Evolutionary conservation across 1,284 basidiomycete species (phyloP).

Genomic region (Apiotrichum sp.): DNA sequence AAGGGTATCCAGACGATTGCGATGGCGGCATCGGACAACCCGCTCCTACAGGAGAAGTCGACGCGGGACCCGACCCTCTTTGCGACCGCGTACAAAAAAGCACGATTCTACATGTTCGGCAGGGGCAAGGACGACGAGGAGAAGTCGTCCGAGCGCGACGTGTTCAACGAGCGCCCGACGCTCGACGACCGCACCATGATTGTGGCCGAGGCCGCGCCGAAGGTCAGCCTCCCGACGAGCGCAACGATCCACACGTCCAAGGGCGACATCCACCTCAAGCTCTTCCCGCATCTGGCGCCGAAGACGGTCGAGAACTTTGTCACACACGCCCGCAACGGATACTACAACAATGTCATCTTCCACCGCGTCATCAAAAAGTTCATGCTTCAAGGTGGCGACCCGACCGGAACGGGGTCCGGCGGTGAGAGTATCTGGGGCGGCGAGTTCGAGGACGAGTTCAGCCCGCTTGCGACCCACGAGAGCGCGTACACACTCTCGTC

Average conservation of each 20-base stretch:
- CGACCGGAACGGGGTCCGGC: slow-evolving; percentile 69
- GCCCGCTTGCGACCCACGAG: slow-evolving; percentile 81
- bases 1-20: slow-evolving; percentile 77
- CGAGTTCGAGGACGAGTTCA: slow-evolving; percentile 95
- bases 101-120: slow-evolving; percentile 96
- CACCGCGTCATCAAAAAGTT: slow-evolving; percentile 98
- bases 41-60: slow-evolving; percentile 76
- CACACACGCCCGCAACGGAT: slow-evolving; percentile 80
- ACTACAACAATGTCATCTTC: slow-evolving; percentile 91
- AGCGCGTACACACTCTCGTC: slow-evolving; percentile 97
- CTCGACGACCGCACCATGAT: slow-evolving; percentile 93
- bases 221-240: slow-evolving; percentile 58
- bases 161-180: slow-evolving; percentile 97
- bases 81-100: slow-evolving; percentile 85
- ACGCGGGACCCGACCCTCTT: slow-evolving; percentile 86
- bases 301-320: slow-evolving; percentile 98
- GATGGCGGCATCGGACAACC: slow-evolving; percentile 93
- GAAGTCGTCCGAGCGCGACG: slow-evolving; percentile 83
- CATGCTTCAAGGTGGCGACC: slow-evolving; percentile 98
- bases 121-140: slow-evolving; percentile 86
- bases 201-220: slow-evolving; percentile 55
- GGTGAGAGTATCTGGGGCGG: slow-evolving; percentile 90
- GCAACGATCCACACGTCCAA: slow-evolving; percentile 84
- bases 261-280: slow-evolving; percentile 85
- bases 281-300: slow-evolving; percentile 87